Evolutionary conservation across 2,329 filamentous ascomycete species (phyloP), one percentile per base, ranked within the genome.

Genomic region (Zymoseptoria ardabiliae): DNA sequence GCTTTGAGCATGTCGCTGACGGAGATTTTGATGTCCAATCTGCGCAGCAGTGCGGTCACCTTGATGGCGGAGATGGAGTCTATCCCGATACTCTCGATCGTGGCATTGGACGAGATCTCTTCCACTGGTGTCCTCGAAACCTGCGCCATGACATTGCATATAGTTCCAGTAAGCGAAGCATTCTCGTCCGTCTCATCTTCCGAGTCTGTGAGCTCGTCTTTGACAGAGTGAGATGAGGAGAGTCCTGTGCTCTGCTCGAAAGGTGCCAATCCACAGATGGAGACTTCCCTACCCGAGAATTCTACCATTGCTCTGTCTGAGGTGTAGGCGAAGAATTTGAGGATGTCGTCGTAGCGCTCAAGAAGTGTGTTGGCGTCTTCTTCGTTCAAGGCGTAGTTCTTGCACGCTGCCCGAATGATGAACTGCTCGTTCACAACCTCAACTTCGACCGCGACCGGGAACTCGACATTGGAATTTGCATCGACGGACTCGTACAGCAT

Each of bases 61-160:
- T 94, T 95, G 76, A 97, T 94, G 1, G 91, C 88, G 63, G 87
- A 93, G 72, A 97, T 96, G 0, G 92, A 97, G 71, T 97, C 92
- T 1, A 97, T 82, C 0, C 92, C 92, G 1, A 97, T 80, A 63
- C 94, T 86, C 72, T 94, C 96, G 11, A 96, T 82, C 0, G 82
- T 90, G 55, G 85, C 82, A 0, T 79, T 77, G 58, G 79, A 80
- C 2, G 76, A 73, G 55, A 96, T 88, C 1, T 83, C 77, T 0
- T 78, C 69, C 19, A 78, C 73, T 0, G 85, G 77, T 0, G 88
- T 74, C 17, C 81, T 82, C 0, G 91, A 89, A 0, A 92, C 78
- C 28, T 74, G 65, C 8, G 80, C 75, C 9, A 85, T 70, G 3
- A 79, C 75, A 41, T 76, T 66, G 49, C 77, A 75, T 53, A 85